These are phyloP conservation scores for Salix brachista DNA, from an alignment of 345 rosid genomes.

Conservation along the genomic window DNA sequence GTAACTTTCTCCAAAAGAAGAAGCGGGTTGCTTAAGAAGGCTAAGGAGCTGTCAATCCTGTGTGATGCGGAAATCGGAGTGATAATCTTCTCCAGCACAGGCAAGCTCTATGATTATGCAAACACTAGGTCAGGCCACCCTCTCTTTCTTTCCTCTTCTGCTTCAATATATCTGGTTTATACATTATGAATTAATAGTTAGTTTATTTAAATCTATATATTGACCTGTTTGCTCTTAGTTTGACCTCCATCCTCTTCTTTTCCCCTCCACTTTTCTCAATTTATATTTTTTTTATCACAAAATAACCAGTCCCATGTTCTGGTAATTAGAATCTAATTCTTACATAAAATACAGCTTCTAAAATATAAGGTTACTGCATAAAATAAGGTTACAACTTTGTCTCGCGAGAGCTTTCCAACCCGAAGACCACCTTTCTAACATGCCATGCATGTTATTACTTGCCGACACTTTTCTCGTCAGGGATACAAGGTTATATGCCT, in stretches of 20 bases:
- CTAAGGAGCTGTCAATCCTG: constrained; percentile 47
- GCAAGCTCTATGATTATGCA: constrained; percentile 50
- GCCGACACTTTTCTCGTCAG: neutral
- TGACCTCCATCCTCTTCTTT: neutral
- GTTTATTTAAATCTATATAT: neutral
- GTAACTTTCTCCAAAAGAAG: constrained; percentile 55
- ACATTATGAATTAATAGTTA: neutral
- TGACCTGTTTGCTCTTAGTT: neutral
- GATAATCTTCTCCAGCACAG: constrained; percentile 47
- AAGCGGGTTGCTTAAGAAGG: constrained; percentile 48
- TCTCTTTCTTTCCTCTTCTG: neutral
- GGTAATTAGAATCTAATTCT: neutral
- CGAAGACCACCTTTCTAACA: neutral
- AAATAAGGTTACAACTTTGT: neutral
- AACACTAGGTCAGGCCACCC: constrained; percentile 40
- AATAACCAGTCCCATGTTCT: neutral
- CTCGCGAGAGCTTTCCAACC: neutral
- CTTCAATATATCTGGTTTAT: neutral
- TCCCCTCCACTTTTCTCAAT: neutral
- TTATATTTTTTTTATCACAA: neutral
- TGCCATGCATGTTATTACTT: neutral
- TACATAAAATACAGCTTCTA: neutral
- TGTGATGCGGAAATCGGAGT: constrained; percentile 55
- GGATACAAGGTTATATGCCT: neutral
- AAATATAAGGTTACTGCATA: neutral